Percentiles rank a stretch among this genome's conserved stretches.
Evolutionary conservation across 352 stramenopile genomes (phyloP).

Genomic region (Pythium oligandrum): DNA sequence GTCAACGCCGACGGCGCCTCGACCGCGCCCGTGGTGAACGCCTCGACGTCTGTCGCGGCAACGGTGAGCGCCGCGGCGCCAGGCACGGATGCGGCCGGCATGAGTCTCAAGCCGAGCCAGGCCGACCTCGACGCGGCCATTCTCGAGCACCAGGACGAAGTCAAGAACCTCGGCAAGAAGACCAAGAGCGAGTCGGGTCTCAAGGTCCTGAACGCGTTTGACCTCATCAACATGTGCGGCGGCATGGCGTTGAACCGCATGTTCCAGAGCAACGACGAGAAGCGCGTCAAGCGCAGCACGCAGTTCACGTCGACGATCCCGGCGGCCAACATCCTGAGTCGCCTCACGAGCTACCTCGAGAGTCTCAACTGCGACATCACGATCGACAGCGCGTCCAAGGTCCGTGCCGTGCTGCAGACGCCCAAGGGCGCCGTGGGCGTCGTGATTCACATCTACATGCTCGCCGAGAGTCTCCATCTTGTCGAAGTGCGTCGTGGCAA

Average conservation of each 20-base stretch:
- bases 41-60: constrained; percentile 14
- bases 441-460: constrained; percentile 88
- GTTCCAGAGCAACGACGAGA: constrained; percentile 86
- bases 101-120: constrained; percentile 79
- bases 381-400: constrained; percentile 74
- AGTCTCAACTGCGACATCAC: constrained; percentile 75
- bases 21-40: not conserved
- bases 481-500: constrained; percentile 87
- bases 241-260: constrained; percentile 89
- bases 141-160: constrained; percentile 72
- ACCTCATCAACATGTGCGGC: constrained; percentile 91
- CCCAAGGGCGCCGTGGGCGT: constrained; percentile 85
- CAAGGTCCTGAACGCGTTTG: constrained; percentile 90
- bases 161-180: constrained; percentile 55
- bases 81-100: constrained; percentile 23
- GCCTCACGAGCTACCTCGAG: constrained; percentile 73
- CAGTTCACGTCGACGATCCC: constrained; percentile 85
- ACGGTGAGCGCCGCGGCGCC: constrained; percentile 13
- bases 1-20: constrained; percentile 43
- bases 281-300: constrained; percentile 79
- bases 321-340: constrained; percentile 70
- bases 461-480: constrained; percentile 80
- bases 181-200: constrained; percentile 52
- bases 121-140: constrained; percentile 81
- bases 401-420: constrained; percentile 83